Evolutionary conservation across 1,284 basidiomycete species (phyloP).

Genomic region (Sporisorium exsertum): DNA sequence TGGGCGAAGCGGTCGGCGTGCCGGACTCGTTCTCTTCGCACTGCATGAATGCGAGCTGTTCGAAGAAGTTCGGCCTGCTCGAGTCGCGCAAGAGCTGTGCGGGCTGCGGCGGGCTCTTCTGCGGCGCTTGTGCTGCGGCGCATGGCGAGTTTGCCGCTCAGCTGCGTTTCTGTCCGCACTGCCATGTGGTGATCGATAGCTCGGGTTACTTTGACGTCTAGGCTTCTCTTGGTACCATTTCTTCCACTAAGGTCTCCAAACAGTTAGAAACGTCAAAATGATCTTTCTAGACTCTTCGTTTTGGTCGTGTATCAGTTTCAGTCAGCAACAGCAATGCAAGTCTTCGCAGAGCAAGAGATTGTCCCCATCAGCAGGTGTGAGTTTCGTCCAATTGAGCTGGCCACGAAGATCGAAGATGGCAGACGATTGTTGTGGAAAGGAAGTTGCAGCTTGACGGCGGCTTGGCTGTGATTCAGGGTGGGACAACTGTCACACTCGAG

Average conservation of each 20-base stretch:
- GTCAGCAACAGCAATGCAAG: too few relatives aligned
- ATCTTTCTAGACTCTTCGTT: too few relatives aligned
- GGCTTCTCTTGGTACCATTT: background rate
- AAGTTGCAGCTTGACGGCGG: too few relatives aligned
- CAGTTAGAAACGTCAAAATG: too few relatives aligned
- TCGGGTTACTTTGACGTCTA: slow-evolving; percentile 31
- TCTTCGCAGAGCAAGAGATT: too few relatives aligned
- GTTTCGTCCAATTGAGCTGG: background rate
- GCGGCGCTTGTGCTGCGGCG: slow-evolving; percentile 45
- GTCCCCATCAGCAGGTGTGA: too few relatives aligned
- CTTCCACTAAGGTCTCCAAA: too few relatives aligned
- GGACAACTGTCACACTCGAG: too few relatives aligned
- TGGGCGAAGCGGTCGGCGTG: slow-evolving; percentile 56
- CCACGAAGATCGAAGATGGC: background rate
- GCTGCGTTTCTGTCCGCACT: slow-evolving; percentile 41
- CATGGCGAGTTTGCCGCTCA: slow-evolving; percentile 26
- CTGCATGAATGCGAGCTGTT: slow-evolving; percentile 52
- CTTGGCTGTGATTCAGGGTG: background rate
- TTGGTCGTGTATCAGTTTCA: too few relatives aligned
- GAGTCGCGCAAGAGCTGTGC: slow-evolving; percentile 52
- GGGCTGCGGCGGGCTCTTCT: slow-evolving; percentile 60
- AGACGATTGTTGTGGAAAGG: background rate
- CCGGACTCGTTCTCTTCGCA: slow-evolving; percentile 44
- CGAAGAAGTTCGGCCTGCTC: slow-evolving; percentile 56
- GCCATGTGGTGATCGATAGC: slow-evolving; percentile 28